Percentiles rank a stretch among this genome's conserved stretches.
Conservation (phyloP, 352 stramenopile genomes). For the Phytophthora pistaciae region DNA sequence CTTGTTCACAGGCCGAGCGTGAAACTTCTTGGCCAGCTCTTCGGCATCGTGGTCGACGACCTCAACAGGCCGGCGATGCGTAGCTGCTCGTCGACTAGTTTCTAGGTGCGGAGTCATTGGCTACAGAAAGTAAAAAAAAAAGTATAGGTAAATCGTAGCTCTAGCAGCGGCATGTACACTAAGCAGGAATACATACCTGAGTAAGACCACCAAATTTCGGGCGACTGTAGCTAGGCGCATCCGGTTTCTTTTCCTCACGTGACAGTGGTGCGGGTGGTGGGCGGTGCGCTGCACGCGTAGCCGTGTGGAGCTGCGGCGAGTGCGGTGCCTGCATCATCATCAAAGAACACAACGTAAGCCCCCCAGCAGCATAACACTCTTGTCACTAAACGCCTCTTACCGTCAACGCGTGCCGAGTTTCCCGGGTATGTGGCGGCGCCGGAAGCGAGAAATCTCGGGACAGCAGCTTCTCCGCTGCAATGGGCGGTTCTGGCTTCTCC, state of each 20-base stretch:
- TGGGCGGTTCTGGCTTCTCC: constrained; percentile 30
- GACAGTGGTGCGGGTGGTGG: constrained; percentile 32
- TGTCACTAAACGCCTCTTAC: constrained; percentile 16
- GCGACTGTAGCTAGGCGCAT: constrained; percentile 31
- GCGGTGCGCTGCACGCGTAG: constrained; percentile 46
- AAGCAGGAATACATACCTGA: constrained; percentile 38
- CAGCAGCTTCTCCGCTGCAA: constrained; percentile 49
- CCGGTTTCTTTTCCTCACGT: constrained; percentile 34
- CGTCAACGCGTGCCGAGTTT: constrained; percentile 33
- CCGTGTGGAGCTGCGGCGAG: constrained; percentile 56
- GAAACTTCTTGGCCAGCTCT: constrained; percentile 83
- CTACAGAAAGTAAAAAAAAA: constrained; percentile 29
- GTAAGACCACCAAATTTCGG: constrained; percentile 44
- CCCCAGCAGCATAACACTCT: background rate
- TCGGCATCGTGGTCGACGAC: constrained; percentile 76
- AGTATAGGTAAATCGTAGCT: background rate
- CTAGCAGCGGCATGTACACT: background rate
- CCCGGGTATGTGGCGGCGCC: constrained; percentile 34
- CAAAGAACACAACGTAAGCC: constrained; percentile 6
- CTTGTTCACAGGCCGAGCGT: constrained; percentile 69
- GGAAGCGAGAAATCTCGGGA: constrained; percentile 45
- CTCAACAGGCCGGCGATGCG: constrained; percentile 64
- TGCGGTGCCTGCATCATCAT: constrained; percentile 25
- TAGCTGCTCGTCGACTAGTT: constrained; percentile 63
- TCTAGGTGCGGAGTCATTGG: constrained; percentile 74